Evolutionary conservation across 2,329 filamentous ascomycete species (phyloP).

Genomic region (Pseudocercospora eumusae): DNA sequence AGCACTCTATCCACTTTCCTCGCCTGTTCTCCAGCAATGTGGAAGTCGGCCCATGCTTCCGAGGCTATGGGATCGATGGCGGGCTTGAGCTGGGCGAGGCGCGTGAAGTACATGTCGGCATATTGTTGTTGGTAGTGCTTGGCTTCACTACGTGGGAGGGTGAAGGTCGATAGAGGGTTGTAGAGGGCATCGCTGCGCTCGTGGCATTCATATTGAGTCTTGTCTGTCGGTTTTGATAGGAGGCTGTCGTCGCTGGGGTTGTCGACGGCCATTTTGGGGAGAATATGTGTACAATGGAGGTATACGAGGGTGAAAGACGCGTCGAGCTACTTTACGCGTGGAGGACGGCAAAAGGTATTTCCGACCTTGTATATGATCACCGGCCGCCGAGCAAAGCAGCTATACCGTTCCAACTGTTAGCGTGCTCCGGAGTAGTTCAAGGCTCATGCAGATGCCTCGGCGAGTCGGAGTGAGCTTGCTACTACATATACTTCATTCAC

Average conservation of each 20-base stretch:
- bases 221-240: slow-evolving; percentile 34
- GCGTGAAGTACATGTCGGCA: slow-evolving; percentile 95
- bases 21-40: slow-evolving; percentile 73
- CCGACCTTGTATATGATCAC: too few relatives aligned
- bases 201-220: slow-evolving; percentile 43
- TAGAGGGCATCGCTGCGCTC: slow-evolving; percentile 65
- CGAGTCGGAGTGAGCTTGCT: slow-evolving; percentile 2
- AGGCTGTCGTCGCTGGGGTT: slow-evolving; percentile 29
- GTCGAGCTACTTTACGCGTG: neutral
- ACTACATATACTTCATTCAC: too few relatives aligned
- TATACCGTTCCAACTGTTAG: too few relatives aligned
- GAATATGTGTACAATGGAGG: too few relatives aligned
- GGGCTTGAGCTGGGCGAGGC: slow-evolving; percentile 83
- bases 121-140: slow-evolving; percentile 90
- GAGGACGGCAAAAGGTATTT: too few relatives aligned
- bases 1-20: slow-evolving; percentile 81
- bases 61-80: slow-evolving; percentile 72
- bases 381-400: too few relatives aligned
- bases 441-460: slow-evolving; percentile 1
- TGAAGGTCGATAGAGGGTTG: slow-evolving; percentile 73
- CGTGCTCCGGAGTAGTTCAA: slow-evolving; percentile 7
- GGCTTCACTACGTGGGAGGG: slow-evolving; percentile 63
- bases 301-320: too few relatives aligned
- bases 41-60: slow-evolving; percentile 74
- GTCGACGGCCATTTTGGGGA: slow-evolving; percentile 26